Evolutionary conservation across 176 grass and related monocot species (phyloP), one percentile per base, ranked within the genome.

Genomic region (Hsuehochloa calcarea): DNA sequence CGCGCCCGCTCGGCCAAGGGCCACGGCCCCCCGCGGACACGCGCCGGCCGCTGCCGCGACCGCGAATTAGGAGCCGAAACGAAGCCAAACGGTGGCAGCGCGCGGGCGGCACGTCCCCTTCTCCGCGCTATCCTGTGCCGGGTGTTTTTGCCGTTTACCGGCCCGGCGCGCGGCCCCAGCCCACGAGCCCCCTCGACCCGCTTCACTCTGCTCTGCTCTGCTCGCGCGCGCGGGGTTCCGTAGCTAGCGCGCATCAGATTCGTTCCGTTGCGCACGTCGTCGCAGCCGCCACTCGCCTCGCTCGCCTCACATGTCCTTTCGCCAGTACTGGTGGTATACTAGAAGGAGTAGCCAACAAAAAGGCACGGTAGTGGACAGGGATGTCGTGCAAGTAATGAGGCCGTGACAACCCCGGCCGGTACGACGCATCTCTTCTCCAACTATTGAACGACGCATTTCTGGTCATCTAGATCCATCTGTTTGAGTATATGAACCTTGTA

Each of bases 261-360:
- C 80, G 50, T 19, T 4, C 15, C 6, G 1, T 11, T 2, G 34
- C 12, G 46, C 46, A 14, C 65, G 10, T 25, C 65, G 10, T 25
- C 56, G 44, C 44, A 16, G 79, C 86, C 29, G 64, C 19, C 84
- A 14, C 17, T 63, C 1, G 68, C 16, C 29, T 26, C 16, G 60
- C 34, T 16, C 43, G 44, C 88, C 88, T 80, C 88, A 72, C 84
- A 82, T 5, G 88, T 90, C 88, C 52, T 81, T 35, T 81, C 87
- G 46, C 56, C 56, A 6, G 22, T 11, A 3, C 26, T 10, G 38
- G 49, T 10, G 38, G 49, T 14, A 72, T 2, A 0, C 19, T 14
- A 14, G 10, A 4, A 26, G 23, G 22, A 10, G 43, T 0, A 13
- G 65, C 3, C 2, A 23, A n/a, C 37, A 23, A 25, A 41, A 20